Base-by-base conservation (phyloP, 345 rosid genomes). In the Acer yangbiense region DNA sequence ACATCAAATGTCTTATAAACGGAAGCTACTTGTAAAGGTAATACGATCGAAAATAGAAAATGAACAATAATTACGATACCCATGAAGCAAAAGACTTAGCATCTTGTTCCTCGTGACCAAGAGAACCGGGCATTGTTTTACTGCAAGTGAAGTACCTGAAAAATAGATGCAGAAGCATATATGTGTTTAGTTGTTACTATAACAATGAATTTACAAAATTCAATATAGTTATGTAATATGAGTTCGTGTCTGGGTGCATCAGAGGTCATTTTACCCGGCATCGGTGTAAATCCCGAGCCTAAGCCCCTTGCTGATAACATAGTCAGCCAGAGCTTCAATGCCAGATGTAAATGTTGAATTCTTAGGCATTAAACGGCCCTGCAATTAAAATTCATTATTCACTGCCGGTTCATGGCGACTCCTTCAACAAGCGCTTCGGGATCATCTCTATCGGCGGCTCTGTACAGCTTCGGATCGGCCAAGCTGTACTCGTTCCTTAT, bases 101-200 rank as follows among this genome's bases (percentile, higher is more conserved):
- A 86, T 96, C 99, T 78, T 84, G 90, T 74, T 94, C 95, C 80
- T 96, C 98, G 9, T 85, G 85, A 72, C 94, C 94, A 75, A 96
- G 89, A 64, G 98, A 96, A 64, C 99, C 99, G 0, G 98, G 98
- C 98, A 92, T 92, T 44, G 87, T 83, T 82, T 85, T 90, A 85
- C n/a, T n/a, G n/a, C n/a, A n/a, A n/a, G 99, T 96, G 13, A 83
- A 80, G 72, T 85, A 89, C 86, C 98, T 96, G 85, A 63, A 78
- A 79, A 80, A 68, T 2, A n/a, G 21, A 64, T 5, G 48, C 48
- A 64, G 32, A 21, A 20, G 71, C 20, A 54, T 35, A 55, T 3
- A 64, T 66, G 69, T 9, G 50, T 21, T n/a, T 20, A 20, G 35
- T 52, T 48, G 61, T 32, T 29, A 8, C 20, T 1, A 43, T 41